phyloP scores from a whole-genome alignment of 225 moss, liverwort and hornwort genomes.

The Anthoceros angustus region DNA sequence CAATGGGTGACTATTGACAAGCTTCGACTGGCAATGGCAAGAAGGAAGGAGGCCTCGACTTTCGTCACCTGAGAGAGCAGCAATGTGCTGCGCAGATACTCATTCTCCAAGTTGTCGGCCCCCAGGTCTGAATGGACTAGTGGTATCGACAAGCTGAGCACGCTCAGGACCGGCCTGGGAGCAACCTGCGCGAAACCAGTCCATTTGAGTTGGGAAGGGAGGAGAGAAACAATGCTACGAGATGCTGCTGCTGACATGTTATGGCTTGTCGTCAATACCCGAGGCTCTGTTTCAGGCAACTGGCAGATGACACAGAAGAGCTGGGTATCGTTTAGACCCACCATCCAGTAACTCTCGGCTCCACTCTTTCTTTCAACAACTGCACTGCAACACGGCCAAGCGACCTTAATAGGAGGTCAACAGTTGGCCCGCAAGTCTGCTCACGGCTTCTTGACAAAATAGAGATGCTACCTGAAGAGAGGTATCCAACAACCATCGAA shows the following conservation, averaged over 20 bases:
- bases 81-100: constrained; percentile 46
- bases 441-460: not conserved
- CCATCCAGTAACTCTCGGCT: constrained; percentile 55
- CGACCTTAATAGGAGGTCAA: not conserved
- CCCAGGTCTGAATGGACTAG: constrained; percentile 79
- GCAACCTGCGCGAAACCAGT: constrained; percentile 25
- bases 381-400: constrained; percentile 17
- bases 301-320: constrained; percentile 68
- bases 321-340: constrained; percentile 61
- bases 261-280: constrained; percentile 11
- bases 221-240: not conserved
- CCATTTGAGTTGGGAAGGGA: not conserved
- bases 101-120: constrained; percentile 71
- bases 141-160: constrained; percentile 50
- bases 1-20: not conserved
- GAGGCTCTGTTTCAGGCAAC: constrained; percentile 44
- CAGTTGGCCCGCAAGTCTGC: not conserved
- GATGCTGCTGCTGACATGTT: no score
- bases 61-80: constrained; percentile 47
- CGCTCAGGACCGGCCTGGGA: constrained; percentile 67
- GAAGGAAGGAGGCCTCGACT: not conserved
- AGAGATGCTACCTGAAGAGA: constrained; percentile 39
- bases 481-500: constrained; percentile 86
- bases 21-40: not conserved
- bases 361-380: constrained; percentile 40